phyloP scores from a whole-genome alignment of 768 basidiomycete species.

The Tricholoma sp. region DNA sequence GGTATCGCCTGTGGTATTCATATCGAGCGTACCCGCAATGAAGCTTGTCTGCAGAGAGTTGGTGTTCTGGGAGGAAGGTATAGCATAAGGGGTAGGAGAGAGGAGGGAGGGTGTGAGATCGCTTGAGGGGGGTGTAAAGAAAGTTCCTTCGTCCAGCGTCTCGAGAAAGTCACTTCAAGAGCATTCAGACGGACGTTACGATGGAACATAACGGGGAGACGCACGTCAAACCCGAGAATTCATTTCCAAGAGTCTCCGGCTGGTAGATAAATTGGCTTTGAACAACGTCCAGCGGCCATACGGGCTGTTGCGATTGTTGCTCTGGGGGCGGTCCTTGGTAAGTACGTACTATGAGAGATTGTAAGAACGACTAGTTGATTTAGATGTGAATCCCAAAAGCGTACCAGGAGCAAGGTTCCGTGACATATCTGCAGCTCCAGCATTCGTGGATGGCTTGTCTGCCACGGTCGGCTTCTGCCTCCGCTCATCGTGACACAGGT shows the following conservation, averaged over 20 bases:
- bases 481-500: conserved; percentile 88
- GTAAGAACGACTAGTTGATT: not conserved
- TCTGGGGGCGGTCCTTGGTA: conserved; percentile 28
- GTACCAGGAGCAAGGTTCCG: conserved; percentile 44
- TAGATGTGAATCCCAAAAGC: conserved; percentile 7
- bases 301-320: conserved; percentile 26
- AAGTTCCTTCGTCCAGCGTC: conserved; percentile 79
- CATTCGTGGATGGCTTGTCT: conserved; percentile 34
- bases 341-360: conserved; percentile 25
- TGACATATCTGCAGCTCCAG: conserved; percentile 26
- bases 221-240: conserved; percentile 77
- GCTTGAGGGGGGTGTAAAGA: conserved; percentile 59
- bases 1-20: conserved; percentile 5
- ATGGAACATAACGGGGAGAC: conserved; percentile 19
- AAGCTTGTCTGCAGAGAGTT: not conserved
- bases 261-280: conserved; percentile 60
- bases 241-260: conserved; percentile 72
- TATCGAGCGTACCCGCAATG: conserved; percentile 4
- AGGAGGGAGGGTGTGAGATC: conserved; percentile 34
- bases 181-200: conserved; percentile 3
- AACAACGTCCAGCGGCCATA: conserved; percentile 51
- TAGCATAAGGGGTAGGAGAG: conserved; percentile 40
- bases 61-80: conserved; percentile 12
- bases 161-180: conserved; percentile 75
- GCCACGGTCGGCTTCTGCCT: conserved; percentile 37